Evolutionary conservation across 1,284 basidiomycete species (phyloP).

Genomic region (Stereum hirsutum): DNA sequence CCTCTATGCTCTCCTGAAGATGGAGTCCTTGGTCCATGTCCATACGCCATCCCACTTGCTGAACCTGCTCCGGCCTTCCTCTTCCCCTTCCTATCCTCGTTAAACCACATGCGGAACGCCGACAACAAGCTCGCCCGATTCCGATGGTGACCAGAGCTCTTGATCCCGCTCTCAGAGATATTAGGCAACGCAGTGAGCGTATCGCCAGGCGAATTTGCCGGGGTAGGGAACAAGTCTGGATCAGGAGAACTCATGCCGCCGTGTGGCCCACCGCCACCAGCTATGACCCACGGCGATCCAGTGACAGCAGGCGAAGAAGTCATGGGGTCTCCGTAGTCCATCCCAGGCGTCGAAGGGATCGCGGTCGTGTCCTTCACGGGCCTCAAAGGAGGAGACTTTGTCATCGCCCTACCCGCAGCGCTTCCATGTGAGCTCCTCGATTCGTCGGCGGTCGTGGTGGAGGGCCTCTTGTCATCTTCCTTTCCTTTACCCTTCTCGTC

Average conservation of each 20-base stretch:
- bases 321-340: constrained; percentile 32
- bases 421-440: constrained; percentile 55
- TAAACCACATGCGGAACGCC: constrained; percentile 72
- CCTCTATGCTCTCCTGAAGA: constrained; percentile 19
- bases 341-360: constrained; percentile 39
- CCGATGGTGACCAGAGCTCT: constrained; percentile 26
- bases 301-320: constrained; percentile 29
- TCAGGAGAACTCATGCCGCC: constrained; percentile 33
- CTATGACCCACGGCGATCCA: constrained; percentile 66
- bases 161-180: constrained; percentile 29
- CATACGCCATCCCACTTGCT: constrained; percentile 11
- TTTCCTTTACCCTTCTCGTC: constrained; percentile 33
- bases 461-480: constrained; percentile 30
- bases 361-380: constrained; percentile 40
- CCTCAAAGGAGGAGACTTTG: constrained; percentile 60
- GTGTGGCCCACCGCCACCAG: constrained; percentile 36
- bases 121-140: constrained; percentile 65
- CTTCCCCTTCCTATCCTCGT: constrained; percentile 73
- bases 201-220: constrained; percentile 43
- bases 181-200: constrained; percentile 47
- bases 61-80: constrained; percentile 20
- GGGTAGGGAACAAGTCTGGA: constrained; percentile 29
- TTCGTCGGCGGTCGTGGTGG: constrained; percentile 39
- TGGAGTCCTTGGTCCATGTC: constrained; percentile 6
- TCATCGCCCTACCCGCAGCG: constrained; percentile 42